Evolutionary conservation across 2,329 filamentous ascomycete genomes (phyloP).

Genomic region (Neopestalotiopsis sp.): DNA sequence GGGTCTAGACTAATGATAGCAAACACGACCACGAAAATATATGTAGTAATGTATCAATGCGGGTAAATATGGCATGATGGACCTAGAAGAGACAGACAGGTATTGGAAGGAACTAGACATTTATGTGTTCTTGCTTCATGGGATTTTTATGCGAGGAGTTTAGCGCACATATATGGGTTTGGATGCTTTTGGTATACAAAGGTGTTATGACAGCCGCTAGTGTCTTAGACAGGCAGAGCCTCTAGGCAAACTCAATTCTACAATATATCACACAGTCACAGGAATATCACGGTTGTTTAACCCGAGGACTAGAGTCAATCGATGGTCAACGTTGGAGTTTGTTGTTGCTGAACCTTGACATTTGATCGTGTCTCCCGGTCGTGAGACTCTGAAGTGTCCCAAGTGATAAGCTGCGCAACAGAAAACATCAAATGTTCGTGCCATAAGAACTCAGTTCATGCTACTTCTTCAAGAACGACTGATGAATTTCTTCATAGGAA

Average conservation of each 20-base stretch:
- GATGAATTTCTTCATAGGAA: not conserved
- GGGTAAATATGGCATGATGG: not conserved
- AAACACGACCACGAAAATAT: not conserved
- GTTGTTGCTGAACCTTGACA: not conserved
- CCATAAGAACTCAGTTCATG: not conserved
- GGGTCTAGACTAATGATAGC: conserved; percentile 18
- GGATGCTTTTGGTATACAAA: not conserved
- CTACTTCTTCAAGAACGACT: not conserved
- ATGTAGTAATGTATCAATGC: not conserved
- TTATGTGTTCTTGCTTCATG: not conserved
- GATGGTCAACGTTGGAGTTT: not conserved
- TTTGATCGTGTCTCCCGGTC: not conserved
- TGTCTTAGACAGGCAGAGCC: not conserved
- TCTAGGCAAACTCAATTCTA: not conserved
- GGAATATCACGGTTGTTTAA: not conserved
- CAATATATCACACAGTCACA: not conserved
- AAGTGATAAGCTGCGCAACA: not conserved
- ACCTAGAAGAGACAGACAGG: not conserved
- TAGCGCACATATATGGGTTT: not conserved
- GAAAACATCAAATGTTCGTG: not conserved
- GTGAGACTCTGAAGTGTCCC: not conserved
- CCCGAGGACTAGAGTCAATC: not conserved
- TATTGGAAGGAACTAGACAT: not conserved
- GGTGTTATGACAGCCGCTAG: not conserved
- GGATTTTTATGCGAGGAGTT: conserved; percentile 3